phyloP scores from a whole-genome alignment of 2,329 filamentous ascomycete species.

The Nemania serpens region DNA sequence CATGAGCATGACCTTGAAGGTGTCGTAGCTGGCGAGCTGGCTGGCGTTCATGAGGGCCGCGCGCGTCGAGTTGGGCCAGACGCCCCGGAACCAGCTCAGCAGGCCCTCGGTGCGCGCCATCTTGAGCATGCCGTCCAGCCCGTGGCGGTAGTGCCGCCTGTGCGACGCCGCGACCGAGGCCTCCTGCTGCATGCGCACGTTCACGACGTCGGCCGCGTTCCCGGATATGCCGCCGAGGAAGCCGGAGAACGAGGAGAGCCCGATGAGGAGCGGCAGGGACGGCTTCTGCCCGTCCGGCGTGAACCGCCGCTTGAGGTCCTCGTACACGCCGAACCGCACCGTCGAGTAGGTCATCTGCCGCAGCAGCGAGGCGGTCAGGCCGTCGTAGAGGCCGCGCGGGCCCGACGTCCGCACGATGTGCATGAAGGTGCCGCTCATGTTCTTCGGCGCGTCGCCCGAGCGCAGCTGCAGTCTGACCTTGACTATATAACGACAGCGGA shows the following conservation, averaged over 20 bases:
- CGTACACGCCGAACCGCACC: conserved; percentile 94
- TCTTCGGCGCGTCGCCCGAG: conserved; percentile 72
- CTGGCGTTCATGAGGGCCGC: conserved; percentile 87
- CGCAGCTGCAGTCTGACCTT: conserved; percentile 87
- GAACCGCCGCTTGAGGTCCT: conserved; percentile 80
- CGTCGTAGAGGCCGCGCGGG: conserved; percentile 81
- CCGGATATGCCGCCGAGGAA: conserved; percentile 88
- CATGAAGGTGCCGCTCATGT: conserved; percentile 83
- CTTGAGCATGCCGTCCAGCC: conserved; percentile 80
- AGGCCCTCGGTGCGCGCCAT: conserved; percentile 88
- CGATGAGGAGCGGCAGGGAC: conserved; percentile 76
- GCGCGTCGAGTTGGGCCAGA: conserved; percentile 79
- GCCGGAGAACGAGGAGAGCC: conserved; percentile 81
- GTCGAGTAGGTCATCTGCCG: conserved; percentile 97
- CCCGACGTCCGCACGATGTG: conserved; percentile 81
- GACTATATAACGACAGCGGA: conserved; percentile 47
- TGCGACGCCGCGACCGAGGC: conserved; percentile 73
- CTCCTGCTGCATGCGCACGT: conserved; percentile 98
- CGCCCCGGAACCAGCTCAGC: conserved; percentile 77
- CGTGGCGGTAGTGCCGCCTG: conserved; percentile 87
- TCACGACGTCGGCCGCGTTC: conserved; percentile 94
- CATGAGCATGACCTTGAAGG: conserved; percentile 74
- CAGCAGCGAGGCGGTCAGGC: conserved; percentile 88
- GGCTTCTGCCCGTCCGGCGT: conserved; percentile 57
- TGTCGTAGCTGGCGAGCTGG: conserved; percentile 84